A percentile compares a stretch with the other conserved stretches of the same genome.
phyloP scores from a whole-genome alignment of 75 land plant genomes.

The Selaginella moellendorffii region DNA sequence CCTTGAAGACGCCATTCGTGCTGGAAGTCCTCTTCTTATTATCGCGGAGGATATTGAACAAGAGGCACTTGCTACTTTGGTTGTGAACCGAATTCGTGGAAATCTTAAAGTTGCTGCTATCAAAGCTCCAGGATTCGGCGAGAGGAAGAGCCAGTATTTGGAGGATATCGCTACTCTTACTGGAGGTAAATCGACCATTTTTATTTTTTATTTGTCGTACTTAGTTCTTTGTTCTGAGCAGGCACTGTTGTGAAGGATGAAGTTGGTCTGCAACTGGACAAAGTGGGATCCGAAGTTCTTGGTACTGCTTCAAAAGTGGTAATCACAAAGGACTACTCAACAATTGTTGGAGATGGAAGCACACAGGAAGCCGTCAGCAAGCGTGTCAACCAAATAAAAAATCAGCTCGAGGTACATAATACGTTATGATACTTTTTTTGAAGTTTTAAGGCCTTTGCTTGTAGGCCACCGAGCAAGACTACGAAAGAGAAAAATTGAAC shows the following conservation, averaged over 20 bases:
- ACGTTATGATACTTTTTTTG: not conserved
- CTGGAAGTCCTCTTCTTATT: not conserved
- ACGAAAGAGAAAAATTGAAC: slow-evolving; percentile 68
- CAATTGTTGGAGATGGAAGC: slow-evolving; percentile 78
- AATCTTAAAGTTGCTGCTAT: not conserved
- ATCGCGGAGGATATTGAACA: slow-evolving; percentile 3
- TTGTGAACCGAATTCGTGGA: slow-evolving; percentile 5
- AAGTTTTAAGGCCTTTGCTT: not conserved
- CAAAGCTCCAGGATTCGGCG: slow-evolving; percentile 7
- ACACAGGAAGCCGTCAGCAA: slow-evolving; percentile 44
- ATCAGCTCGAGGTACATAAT: slow-evolving; percentile 37
- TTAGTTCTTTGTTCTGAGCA: slow-evolving; percentile 14
- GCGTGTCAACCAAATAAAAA: slow-evolving; percentile 44
- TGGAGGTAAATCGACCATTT: not conserved
- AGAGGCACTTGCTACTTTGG: slow-evolving; percentile 4
- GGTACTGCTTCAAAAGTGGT: slow-evolving; percentile 69
- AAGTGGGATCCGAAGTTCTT: slow-evolving; percentile 53
- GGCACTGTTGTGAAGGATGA: slow-evolving; percentile 84
- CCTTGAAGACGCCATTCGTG: not conserved
- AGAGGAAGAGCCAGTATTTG: not conserved
- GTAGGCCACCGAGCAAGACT: slow-evolving; percentile 54
- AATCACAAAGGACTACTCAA: slow-evolving; percentile 58
- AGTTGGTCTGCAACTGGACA: slow-evolving; percentile 51
- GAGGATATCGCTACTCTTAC: slow-evolving; percentile 4
- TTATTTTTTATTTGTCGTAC: not conserved